Conservation (phyloP, 2,329 filamentous ascomycete species). For the Ophiocordyceps sinensis region DNA sequence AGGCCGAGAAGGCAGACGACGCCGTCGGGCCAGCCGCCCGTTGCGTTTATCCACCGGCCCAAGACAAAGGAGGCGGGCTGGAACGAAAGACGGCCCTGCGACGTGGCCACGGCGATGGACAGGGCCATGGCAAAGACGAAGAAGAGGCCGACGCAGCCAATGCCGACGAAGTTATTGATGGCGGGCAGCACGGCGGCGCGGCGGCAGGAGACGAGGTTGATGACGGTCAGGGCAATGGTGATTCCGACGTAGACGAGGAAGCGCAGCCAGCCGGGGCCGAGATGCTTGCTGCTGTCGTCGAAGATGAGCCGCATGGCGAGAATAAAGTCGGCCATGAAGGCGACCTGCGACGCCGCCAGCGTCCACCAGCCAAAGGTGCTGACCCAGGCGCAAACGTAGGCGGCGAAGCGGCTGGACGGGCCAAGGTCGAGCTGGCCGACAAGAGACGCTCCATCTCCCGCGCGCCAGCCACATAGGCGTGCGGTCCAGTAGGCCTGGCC, state of each 20-base stretch:
- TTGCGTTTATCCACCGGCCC: conserved; percentile 27
- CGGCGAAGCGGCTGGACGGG: conserved; percentile 29
- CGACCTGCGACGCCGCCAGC: conserved; percentile 37
- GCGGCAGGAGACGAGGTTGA: conserved; percentile 38
- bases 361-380: conserved; percentile 47
- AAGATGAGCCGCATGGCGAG: conserved; percentile 40
- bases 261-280: conserved; percentile 34
- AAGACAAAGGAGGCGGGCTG: conserved; percentile 38
- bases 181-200: conserved; percentile 22
- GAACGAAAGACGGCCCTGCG: conserved; percentile 25
- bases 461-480: conserved; percentile 20
- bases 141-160: conserved; percentile 38
- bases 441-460: no score
- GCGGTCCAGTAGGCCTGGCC: conserved; percentile 44
- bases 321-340: conserved; percentile 44
- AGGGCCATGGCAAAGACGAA: conserved; percentile 35
- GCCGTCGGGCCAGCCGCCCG: conserved; percentile 38
- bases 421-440: no score
- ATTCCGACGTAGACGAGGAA: conserved; percentile 40
- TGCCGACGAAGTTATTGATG: conserved; percentile 42
- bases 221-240: conserved; percentile 28
- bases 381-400: conserved; percentile 45
- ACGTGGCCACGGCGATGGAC: conserved; percentile 35
- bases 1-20: conserved; percentile 45
- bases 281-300: conserved; percentile 21